Conservation (phyloP, 495 filamentous ascomycete species). For the Lophiostoma macrostomum region DNA sequence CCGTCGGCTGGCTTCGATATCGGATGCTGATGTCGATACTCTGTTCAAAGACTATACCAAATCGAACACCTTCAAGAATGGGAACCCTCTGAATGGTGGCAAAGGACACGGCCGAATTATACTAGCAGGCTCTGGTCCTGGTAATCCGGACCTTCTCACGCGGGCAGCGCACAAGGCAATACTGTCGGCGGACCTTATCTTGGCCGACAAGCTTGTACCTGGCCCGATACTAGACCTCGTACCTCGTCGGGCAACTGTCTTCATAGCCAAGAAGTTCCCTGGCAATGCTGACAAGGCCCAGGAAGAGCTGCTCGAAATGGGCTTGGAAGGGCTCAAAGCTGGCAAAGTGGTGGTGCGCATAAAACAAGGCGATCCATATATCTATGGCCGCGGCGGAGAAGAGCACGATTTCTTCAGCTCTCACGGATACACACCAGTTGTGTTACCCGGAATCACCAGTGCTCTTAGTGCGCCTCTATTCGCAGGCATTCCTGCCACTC, state of each 20-base stretch:
- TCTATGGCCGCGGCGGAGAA: constrained; percentile 92
- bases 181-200: constrained; percentile 74
- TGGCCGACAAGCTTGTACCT: constrained; percentile 96
- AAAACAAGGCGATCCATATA: constrained; percentile 95
- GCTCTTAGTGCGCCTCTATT: constrained; percentile 85
- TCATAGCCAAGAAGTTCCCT: constrained; percentile 95
- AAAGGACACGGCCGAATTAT: constrained; percentile 69
- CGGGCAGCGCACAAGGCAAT: constrained; percentile 86
- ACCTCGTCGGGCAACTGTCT: constrained; percentile 81
- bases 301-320: constrained; percentile 80
- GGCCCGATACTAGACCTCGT: constrained; percentile 81
- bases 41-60: constrained; percentile 65
- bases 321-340: constrained; percentile 63
- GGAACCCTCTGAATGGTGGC: constrained; percentile 12
- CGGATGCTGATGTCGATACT: constrained; percentile 70
- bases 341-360: constrained; percentile 81
- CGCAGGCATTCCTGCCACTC: constrained; percentile 81
- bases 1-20: constrained; percentile 70
- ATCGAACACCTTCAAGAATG: constrained; percentile 20
- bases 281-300: constrained; percentile 94
- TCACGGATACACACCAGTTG: constrained; percentile 65
- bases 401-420: constrained; percentile 81
- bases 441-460: constrained; percentile 87
- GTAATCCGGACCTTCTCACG: constrained; percentile 87
- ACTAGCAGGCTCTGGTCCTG: constrained; percentile 89